Percentiles rank a stretch among this genome's conserved stretches.
Conservation (phyloP, 192 early-diverging fungal genomes). For the Coemansia asiatica region DNA sequence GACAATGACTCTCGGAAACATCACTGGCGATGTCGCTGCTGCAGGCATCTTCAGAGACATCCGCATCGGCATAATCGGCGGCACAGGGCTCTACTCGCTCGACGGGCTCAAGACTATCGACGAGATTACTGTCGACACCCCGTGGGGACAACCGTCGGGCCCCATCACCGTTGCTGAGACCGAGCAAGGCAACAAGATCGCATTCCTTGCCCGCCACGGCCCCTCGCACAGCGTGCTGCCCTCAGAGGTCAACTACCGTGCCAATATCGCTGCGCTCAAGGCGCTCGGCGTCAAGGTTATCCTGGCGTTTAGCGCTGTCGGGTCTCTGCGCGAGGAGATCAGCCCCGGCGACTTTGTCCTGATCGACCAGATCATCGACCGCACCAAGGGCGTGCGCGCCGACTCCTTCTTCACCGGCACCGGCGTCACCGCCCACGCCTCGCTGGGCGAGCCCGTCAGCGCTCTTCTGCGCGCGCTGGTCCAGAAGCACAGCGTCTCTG, state of each 20-base stretch:
- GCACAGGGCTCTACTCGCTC: constrained; percentile 88
- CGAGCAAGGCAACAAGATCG: constrained; percentile 73
- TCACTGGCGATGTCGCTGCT: background rate
- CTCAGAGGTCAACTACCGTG: constrained; percentile 85
- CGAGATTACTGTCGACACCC: constrained; percentile 85
- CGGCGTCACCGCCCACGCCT: constrained; percentile 89
- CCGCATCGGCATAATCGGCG: constrained; percentile 91
- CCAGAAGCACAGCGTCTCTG: constrained; percentile 58
- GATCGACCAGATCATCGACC: constrained; percentile 92
- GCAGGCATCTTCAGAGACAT: constrained; percentile 55
- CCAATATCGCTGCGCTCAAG: constrained; percentile 99
- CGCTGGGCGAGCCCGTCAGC: constrained; percentile 95
- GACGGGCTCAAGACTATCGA: constrained; percentile 76
- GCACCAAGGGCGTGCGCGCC: constrained; percentile 95
- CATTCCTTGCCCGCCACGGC: constrained; percentile 96
- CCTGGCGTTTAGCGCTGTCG: constrained; percentile 95
- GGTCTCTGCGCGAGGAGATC: constrained; percentile 92
- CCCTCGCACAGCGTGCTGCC: constrained; percentile 83
- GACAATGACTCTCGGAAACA: background rate
- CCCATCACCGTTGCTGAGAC: constrained; percentile 80
- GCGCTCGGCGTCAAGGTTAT: constrained; percentile 88
- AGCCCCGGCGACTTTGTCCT: constrained; percentile 92
- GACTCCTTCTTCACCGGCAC: constrained; percentile 89
- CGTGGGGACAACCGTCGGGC: constrained; percentile 87
- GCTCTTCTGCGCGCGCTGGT: constrained; percentile 71